These are phyloP conservation scores for Metroxylon sagu DNA, from an alignment of 176 grass and related monocot genomes.

Conservation along the genomic window DNA sequence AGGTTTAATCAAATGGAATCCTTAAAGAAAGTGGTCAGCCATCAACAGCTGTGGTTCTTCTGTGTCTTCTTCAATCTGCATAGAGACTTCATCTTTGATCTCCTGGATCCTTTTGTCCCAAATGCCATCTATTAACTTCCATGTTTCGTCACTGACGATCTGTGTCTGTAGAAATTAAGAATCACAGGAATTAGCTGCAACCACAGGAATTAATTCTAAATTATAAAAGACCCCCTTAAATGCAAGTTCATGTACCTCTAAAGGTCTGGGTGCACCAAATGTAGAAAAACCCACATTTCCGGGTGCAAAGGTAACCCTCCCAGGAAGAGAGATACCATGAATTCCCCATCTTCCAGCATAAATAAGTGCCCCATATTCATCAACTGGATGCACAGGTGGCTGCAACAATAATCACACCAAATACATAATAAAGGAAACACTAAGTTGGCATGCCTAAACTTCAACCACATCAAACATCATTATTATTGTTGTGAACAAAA, in stretches of 20 bases:
- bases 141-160: slow-evolving; percentile 31
- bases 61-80: slow-evolving; percentile 20
- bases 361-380: slow-evolving; percentile 31
- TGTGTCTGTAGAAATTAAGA: slow-evolving; percentile 20
- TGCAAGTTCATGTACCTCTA: slow-evolving; percentile 14
- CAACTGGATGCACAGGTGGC: slow-evolving; percentile 21
- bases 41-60: slow-evolving; percentile 14
- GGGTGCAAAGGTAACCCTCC: slow-evolving; percentile 30
- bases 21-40: slow-evolving; percentile 19
- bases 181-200: not conserved
- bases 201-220: too few species aligned
- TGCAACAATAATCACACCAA: slow-evolving; percentile 9
- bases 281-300: slow-evolving; percentile 30
- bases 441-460: too few species aligned
- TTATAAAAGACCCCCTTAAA: too few species aligned
- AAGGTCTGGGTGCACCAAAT: slow-evolving; percentile 31
- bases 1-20: not conserved
- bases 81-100: slow-evolving; percentile 31
- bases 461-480: too few species aligned
- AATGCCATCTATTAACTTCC: slow-evolving; percentile 37
- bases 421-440: not conserved
- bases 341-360: slow-evolving; percentile 37
- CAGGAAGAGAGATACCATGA: slow-evolving; percentile 28
- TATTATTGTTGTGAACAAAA: too few species aligned
- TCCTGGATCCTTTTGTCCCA: slow-evolving; percentile 27